Evolutionary conservation across 495 filamentous ascomycete species (phyloP), one percentile per base, ranked within the genome.

Genomic region (Penicillium salamii): DNA sequence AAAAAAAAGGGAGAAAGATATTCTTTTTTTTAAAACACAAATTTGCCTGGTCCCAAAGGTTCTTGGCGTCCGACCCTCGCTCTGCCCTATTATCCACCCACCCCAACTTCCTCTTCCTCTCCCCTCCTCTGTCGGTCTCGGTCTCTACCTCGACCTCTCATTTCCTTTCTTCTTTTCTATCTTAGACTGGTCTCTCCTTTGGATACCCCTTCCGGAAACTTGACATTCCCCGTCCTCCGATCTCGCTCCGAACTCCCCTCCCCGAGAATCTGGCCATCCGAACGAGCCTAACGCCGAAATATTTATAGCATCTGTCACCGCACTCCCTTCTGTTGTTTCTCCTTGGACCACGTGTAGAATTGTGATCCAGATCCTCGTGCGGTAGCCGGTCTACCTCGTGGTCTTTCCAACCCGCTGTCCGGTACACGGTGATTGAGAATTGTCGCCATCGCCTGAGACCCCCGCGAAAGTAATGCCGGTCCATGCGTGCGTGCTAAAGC

Each of bases 391-490:
- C 60, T 65, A 59, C 57, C 41, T 49, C 43, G 50, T 46, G 24
- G 28, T 51, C 37, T 32, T 24, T 32, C 34, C 42, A 39, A 41
- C 47, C 65, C 62, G 64, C 53, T 67, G 66, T 70, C 66, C 55
- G 65, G 64, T 52, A 70, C 66, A 68, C 66, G 60, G 54, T 55
- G 52, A 44, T 40, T 31, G 32, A 32, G 34, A 35, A 42, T 53
- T 41, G 31, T 41, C 38, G 37, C 51, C 38, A 49, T 48, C 38
- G 18, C 38, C 15, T 9, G 18, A 17, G 35, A 51, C 23, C 46
- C 32, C 49, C 33, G 34, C 43, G 47, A 55, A 53, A 68, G 68
- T 67, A 70, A 74, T 74, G 70, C 68, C 43, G 65, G 59, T 52
- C 40, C 58, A 56, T 61, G 66, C 63, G 60, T 62, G 53, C 45